These are phyloP conservation scores for Amanita pallidorosea DNA, from an alignment of 768 basidiomycete genomes.

Conservation along the genomic window DNA sequence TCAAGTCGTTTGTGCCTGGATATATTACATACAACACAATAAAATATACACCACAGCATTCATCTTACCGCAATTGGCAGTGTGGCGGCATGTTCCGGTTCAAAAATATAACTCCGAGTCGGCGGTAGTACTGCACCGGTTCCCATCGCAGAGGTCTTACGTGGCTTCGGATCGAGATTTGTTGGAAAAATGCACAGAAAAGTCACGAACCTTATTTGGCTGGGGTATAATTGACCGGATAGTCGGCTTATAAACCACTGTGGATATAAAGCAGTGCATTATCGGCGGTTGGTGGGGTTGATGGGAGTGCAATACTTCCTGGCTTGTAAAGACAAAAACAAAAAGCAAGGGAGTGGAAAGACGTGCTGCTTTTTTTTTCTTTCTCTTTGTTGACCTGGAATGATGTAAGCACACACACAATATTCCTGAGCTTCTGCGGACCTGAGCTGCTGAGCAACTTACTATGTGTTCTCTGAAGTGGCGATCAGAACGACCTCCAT, in stretches of 20 bases:
- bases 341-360: too few species aligned
- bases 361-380: too few species aligned
- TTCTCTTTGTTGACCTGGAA: too few species aligned
- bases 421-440: neutral
- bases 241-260: neutral
- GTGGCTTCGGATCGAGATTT: neutral
- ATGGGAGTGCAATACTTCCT: neutral
- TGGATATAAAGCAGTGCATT: neutral
- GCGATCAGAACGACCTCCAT: neutral
- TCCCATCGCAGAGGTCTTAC: neutral
- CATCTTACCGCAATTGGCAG: neutral
- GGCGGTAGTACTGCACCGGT: neutral
- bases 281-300: neutral
- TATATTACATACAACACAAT: neutral
- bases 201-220: neutral
- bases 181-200: neutral
- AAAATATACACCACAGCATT: neutral
- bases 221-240: neutral
- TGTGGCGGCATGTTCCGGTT: neutral
- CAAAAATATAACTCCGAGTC: neutral
- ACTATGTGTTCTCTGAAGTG: neutral
- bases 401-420: too few species aligned
- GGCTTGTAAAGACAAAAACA: too few species aligned
- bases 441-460: neutral
- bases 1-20: neutral